Evolutionary conservation across 2,329 filamentous ascomycete species (phyloP).

Genomic region (Aspergillus caelatus): DNA sequence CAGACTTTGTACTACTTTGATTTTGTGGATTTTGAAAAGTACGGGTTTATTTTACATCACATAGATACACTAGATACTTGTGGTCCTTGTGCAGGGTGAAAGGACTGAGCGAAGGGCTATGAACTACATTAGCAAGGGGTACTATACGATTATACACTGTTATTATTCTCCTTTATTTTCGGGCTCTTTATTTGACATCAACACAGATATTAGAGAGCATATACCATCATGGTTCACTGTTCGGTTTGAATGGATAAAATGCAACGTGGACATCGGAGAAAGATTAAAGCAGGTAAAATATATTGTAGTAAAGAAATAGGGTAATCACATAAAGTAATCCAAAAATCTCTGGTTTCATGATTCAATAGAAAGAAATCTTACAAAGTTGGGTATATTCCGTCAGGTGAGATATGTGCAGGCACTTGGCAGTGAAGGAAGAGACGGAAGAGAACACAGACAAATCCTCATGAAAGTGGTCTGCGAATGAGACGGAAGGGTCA

Average conservation of each 20-base stretch:
- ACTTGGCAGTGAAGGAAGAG: slow-evolving; percentile 6
- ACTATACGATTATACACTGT: background rate
- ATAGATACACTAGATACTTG: background rate
- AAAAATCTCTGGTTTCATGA: slow-evolving; percentile 4
- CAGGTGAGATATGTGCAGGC: slow-evolving; percentile 5
- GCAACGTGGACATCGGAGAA: background rate
- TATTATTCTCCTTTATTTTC: background rate
- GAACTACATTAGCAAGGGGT: background rate
- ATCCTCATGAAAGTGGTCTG: slow-evolving; percentile 1
- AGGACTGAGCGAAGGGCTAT: background rate
- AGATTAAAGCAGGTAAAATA: background rate
- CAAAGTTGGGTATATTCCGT: slow-evolving; percentile 16
- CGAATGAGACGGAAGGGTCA: background rate
- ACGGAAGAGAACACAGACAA: background rate
- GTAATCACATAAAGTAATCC: slow-evolving; percentile 14
- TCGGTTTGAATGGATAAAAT: slow-evolving; percentile 3
- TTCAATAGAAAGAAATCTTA: slow-evolving; percentile 3
- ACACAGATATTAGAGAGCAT: background rate
- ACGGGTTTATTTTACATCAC: background rate
- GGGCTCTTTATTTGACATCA: background rate
- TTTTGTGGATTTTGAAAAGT: background rate
- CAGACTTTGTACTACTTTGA: background rate
- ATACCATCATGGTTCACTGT: background rate
- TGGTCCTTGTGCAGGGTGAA: background rate
- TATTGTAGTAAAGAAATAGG: slow-evolving; percentile 10